These are phyloP conservation scores for Aspergillus brasiliensis DNA, from an alignment of 2,329 filamentous ascomycete species.

Conservation along the genomic window DNA sequence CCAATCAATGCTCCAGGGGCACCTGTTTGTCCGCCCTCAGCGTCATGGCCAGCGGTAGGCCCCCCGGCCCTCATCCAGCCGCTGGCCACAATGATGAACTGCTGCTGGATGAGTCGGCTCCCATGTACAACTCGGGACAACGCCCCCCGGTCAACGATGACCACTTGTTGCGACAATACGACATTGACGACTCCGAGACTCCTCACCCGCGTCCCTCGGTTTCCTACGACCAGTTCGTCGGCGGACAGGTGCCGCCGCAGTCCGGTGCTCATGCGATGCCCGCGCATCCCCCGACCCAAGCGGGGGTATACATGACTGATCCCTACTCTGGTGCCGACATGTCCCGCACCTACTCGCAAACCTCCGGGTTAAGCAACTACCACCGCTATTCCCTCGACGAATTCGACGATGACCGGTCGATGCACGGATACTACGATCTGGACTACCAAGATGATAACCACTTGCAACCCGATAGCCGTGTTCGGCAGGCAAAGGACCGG, in stretches of 20 bases:
- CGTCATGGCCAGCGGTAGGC: conserved; percentile 56
- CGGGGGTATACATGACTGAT: conserved; percentile 39
- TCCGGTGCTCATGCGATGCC: conserved; percentile 50
- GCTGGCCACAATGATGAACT: conserved; percentile 48
- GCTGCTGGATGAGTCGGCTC: conserved; percentile 44
- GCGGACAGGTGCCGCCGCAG: conserved; percentile 58
- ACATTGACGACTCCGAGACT: conserved; percentile 66
- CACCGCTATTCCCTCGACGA: conserved; percentile 88
- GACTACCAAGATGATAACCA: conserved; percentile 59
- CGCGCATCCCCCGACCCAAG: conserved; percentile 29
- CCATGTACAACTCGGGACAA: conserved; percentile 71
- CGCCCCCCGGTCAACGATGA: conserved; percentile 79
- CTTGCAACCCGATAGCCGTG: conserved; percentile 49
- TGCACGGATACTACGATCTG: conserved; percentile 71
- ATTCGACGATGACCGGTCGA: conserved; percentile 74
- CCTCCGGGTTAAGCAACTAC: conserved; percentile 83
- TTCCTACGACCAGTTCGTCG: conserved; percentile 94
- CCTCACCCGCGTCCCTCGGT: conserved; percentile 75
- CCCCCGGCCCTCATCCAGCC: conserved; percentile 52
- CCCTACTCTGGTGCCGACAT: conserved; percentile 41
- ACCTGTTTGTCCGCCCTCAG: conserved; percentile 37
- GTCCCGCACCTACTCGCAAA: conserved; percentile 66
- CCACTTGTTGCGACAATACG: conserved; percentile 73
- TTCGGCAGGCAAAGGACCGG: conserved; percentile 67
- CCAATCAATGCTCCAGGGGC: conserved; percentile 45